Conservation (phyloP, 2,329 filamentous ascomycete species). For the Dissoconium aciculare region DNA sequence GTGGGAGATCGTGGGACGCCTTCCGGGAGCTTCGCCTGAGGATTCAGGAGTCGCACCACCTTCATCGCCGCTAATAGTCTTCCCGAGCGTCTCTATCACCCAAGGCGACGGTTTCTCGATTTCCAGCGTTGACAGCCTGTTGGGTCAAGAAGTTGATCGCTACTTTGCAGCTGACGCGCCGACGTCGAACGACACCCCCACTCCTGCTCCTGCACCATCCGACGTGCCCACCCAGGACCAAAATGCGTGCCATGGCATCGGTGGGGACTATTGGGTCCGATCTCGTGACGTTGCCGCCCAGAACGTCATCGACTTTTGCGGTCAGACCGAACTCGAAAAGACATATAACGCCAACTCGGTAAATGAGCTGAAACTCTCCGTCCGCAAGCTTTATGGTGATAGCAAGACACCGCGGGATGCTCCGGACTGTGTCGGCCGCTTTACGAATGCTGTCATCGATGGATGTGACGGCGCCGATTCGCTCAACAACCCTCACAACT, state of each 20-base stretch:
- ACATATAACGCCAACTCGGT: constrained; percentile 3
- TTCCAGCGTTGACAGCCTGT: no score
- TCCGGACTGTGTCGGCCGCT: constrained; percentile 3
- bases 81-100: no score
- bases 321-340: neutral
- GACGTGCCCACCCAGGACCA: no score
- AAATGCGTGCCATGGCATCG: constrained; percentile 5
- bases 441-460: constrained; percentile 4
- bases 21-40: no score
- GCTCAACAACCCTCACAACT: constrained; percentile 6
- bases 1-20: neutral
- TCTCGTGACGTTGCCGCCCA: constrained; percentile 3
- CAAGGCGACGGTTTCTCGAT: no score
- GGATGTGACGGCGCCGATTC: constrained; percentile 5
- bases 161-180: no score
- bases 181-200: no score
- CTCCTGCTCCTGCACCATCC: no score
- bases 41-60: no score
- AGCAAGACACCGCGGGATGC: constrained; percentile 1
- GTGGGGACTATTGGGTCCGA: constrained; percentile 6
- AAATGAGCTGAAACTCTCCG: constrained; percentile 3
- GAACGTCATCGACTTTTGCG: constrained; percentile 4
- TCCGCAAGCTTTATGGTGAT: constrained; percentile 2
- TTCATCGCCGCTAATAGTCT: no score
- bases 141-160: no score